These are phyloP conservation scores for Aspergillus sp. DNA, from an alignment of 2,329 filamentous ascomycete species.

Conservation along the genomic window DNA sequence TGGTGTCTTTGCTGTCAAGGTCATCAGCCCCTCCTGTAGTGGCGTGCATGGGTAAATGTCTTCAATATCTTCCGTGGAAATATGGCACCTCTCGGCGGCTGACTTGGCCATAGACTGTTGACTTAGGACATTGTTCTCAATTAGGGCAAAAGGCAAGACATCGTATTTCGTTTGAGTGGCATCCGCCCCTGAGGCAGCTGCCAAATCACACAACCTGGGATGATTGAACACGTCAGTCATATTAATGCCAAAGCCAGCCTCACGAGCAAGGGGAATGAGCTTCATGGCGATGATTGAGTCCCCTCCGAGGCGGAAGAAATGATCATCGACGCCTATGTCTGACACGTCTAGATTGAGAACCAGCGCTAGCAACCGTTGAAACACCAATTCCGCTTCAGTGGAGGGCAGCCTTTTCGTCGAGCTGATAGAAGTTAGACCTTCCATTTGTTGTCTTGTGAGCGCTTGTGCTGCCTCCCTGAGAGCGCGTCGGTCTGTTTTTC, in stretches of 20 bases:
- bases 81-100: no score
- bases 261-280: not conserved
- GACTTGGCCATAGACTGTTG: no score
- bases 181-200: not conserved
- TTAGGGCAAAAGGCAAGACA: no score
- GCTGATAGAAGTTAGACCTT: no score
- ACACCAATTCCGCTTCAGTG: not conserved
- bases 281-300: constrained; percentile 23
- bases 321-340: constrained; percentile 4
- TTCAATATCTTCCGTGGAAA: no score
- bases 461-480: no score
- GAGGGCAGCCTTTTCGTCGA: not conserved
- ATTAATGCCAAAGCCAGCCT: not conserved
- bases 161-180: no score
- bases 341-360: not conserved
- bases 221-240: not conserved
- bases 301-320: constrained; percentile 25
- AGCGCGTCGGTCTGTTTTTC: no score
- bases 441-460: no score
- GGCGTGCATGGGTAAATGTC: constrained; percentile 35
- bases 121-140: no score
- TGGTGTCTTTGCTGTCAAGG: constrained; percentile 39
- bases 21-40: constrained; percentile 38
- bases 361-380: not conserved
- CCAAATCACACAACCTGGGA: not conserved